Evolutionary conservation across 768 basidiomycete genomes (phyloP).

Genomic region (Boletus rubropictus): DNA sequence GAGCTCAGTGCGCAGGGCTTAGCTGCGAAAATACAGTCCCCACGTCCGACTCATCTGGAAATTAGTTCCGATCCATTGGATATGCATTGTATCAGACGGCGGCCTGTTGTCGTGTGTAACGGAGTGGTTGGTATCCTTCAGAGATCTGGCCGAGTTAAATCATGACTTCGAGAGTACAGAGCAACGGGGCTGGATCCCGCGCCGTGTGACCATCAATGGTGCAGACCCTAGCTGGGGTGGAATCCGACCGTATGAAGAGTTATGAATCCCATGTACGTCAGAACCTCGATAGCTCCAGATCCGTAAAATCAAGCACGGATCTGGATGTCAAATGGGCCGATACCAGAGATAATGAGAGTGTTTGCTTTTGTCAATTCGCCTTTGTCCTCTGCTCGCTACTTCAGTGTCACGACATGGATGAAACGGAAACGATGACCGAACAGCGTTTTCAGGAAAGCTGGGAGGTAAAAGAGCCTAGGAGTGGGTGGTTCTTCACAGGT

Average conservation of each 20-base stretch:
- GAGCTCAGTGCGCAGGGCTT: no score
- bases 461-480: neutral
- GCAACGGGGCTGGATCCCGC: neutral
- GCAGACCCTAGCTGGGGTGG: conserved; percentile 2
- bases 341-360: neutral
- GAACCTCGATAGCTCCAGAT: conserved; percentile 4
- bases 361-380: neutral
- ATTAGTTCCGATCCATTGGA: neutral
- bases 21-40: neutral
- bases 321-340: neutral
- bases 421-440: neutral
- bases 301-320: neutral
- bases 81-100: neutral
- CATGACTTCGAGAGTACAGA: neutral
- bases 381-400: neutral
- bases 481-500: conserved; percentile 3
- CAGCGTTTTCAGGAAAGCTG: conserved; percentile 9
- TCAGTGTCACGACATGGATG: neutral
- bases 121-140: neutral
- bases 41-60: neutral
- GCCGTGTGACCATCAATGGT: neutral
- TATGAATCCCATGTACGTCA: conserved; percentile 8
- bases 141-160: conserved; percentile 2
- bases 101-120: neutral
- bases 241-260: conserved; percentile 2